Conservation (phyloP, 2,329 filamentous ascomycete species). For the Diaporthe velutina region DNA sequence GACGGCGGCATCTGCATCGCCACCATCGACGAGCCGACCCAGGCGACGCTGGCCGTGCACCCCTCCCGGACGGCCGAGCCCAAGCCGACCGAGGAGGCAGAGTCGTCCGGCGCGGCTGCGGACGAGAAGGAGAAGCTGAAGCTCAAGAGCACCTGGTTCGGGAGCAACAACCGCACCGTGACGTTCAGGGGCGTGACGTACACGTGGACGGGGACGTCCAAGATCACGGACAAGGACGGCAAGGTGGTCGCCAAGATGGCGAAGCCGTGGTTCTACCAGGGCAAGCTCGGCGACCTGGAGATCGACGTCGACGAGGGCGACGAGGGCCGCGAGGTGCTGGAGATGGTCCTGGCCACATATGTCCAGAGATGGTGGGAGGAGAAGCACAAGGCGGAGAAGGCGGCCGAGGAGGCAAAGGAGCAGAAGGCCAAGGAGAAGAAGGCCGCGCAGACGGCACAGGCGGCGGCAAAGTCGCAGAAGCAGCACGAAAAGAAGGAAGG, state of each 20-base stretch:
- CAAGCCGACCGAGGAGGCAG: not conserved
- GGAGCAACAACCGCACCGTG: constrained; percentile 34
- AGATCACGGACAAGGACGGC: constrained; percentile 33
- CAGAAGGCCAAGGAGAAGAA: constrained; percentile 31
- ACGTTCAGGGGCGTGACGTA: constrained; percentile 34
- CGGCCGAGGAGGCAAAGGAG: constrained; percentile 27
- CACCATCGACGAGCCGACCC: constrained; percentile 36
- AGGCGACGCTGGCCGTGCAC: constrained; percentile 35
- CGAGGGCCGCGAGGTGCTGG: constrained; percentile 33
- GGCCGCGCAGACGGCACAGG: constrained; percentile 1
- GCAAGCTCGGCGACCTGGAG: constrained; percentile 38
- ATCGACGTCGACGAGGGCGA: constrained; percentile 33
- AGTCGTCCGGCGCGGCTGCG: not conserved
- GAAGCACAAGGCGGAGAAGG: constrained; percentile 29
- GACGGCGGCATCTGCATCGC: constrained; percentile 38
- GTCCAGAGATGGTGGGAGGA: constrained; percentile 38
- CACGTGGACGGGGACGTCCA: constrained; percentile 37
- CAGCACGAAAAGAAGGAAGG: constrained; percentile 16
- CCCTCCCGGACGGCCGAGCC: constrained; percentile 23
- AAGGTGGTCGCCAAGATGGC: constrained; percentile 29
- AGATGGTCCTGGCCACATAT: constrained; percentile 37
- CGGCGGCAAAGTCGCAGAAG: constrained; percentile 23
- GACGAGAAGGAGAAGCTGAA: constrained; percentile 28
- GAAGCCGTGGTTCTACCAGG: constrained; percentile 37
- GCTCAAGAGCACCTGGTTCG: constrained; percentile 37